Evolutionary conservation across 495 filamentous ascomycete species (phyloP), one percentile per base, ranked within the genome.

Genomic region (Chaetomium cochliodes): DNA sequence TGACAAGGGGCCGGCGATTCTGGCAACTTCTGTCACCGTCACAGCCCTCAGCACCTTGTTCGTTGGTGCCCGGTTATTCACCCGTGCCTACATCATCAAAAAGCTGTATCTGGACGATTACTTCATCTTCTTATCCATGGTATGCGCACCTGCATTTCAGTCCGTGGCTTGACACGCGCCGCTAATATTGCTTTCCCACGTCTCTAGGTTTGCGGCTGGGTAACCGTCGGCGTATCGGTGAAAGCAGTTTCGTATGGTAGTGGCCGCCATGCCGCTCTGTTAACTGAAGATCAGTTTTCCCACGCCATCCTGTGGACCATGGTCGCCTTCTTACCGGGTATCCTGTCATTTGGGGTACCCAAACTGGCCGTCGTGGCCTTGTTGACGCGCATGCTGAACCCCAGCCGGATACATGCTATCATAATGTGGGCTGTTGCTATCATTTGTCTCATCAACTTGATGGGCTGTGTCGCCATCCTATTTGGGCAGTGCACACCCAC

Each of bases 351-450:
- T 51, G 65, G 66, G 3, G 39, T 82, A 1, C 79, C 80, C 15
- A 82, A 81, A 63, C 68, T 81, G 11, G 77, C 80, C 51, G 80
- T 79, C 58, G 73, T 80, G 25, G 39, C 74, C 26, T 78, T 81
- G 26, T 67, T 84, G 30, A 66, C 71, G 18, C 64, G 73, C 4
- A 69, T 84, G 16, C 67, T 84, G 28, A 76, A 69, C 18, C 74
- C 76, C 6, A 68, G 61, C 39, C 65, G 55, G 28, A 39, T 23
- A 28, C 71, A 81, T 15, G 41, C 62, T 8, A 65, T 72, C 15
- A 66, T 75, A 8, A 62, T 84, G 23, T 81, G 78, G 78, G 41
- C 22, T 1, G 41, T 81, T 18, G 67, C 66, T 8, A 63, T 47
- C 6, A 46, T 74, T 9, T 77, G 74, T 37, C 33, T 74, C 25